phyloP scores from a whole-genome alignment of 2,329 filamentous ascomycete genomes.

The Aphanoascus verrucosus region DNA sequence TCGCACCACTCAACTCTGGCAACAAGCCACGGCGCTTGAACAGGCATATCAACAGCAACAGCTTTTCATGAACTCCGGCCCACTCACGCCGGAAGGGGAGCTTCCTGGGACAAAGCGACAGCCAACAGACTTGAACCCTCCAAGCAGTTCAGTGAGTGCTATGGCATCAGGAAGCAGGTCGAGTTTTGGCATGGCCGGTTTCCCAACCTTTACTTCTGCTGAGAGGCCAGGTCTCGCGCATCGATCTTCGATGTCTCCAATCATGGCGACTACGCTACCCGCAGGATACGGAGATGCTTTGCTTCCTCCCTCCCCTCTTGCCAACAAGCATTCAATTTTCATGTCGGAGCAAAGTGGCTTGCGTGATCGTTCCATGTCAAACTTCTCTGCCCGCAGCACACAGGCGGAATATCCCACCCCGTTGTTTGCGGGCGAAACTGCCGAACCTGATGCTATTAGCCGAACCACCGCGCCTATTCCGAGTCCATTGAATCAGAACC shows the following conservation, averaged over 20 bases:
- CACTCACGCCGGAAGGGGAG: constrained; percentile 50
- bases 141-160: constrained; percentile 18
- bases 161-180: constrained; percentile 25
- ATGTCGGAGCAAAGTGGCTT: constrained; percentile 23
- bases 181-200: constrained; percentile 26
- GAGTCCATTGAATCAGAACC: constrained; percentile 26
- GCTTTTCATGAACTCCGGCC: constrained; percentile 33
- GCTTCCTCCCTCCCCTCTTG: constrained; percentile 24
- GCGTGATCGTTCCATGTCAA: constrained; percentile 35
- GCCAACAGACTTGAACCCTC: constrained; percentile 1
- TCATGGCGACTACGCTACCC: constrained; percentile 25
- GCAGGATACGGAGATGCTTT: constrained; percentile 28
- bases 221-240: constrained; percentile 20
- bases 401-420: constrained; percentile 27
- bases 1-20: constrained; percentile 35
- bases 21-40: constrained; percentile 35
- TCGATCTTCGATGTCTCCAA: constrained; percentile 28
- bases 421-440: constrained; percentile 24
- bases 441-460: constrained; percentile 26
- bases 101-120: constrained; percentile 43
- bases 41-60: constrained; percentile 36
- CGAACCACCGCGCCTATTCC: constrained; percentile 22
- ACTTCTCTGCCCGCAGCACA: constrained; percentile 32
- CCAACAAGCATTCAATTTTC: constrained; percentile 25
- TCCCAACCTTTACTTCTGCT: constrained; percentile 26